Evolutionary conservation across 108 stramenopile genomes (phyloP).

Genomic region (Cyclotella baltica): DNA sequence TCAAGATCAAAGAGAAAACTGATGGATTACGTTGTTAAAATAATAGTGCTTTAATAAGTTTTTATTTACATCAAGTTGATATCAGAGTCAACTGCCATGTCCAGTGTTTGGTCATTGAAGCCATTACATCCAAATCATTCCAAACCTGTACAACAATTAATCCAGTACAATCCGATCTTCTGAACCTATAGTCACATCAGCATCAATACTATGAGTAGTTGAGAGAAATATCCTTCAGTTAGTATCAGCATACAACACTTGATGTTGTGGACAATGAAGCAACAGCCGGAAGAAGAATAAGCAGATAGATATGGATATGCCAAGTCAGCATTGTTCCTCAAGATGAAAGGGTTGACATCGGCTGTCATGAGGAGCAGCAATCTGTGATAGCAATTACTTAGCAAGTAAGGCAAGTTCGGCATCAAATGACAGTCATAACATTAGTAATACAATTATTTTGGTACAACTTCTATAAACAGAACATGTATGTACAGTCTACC

Average conservation of each 20-base stretch:
- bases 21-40: neutral
- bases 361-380: too few species aligned
- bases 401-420: too few species aligned
- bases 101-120: constrained; percentile 17
- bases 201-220: constrained; percentile 45
- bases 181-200: constrained; percentile 36
- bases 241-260: constrained; percentile 44
- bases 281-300: too few species aligned
- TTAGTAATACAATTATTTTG: too few species aligned
- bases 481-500: too few species aligned
- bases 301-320: too few species aligned
- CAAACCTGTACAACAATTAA: constrained; percentile 51
- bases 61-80: neutral
- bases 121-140: constrained; percentile 41
- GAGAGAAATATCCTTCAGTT: constrained; percentile 41
- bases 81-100: neutral
- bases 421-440: too few species aligned
- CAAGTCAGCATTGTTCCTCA: too few species aligned
- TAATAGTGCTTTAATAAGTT: neutral
- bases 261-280: too few species aligned
- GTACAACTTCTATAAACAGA: too few species aligned
- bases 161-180: constrained; percentile 40
- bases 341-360: too few species aligned
- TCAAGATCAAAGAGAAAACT: neutral
- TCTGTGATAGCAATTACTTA: too few species aligned